Conservation (phyloP, 345 rosid genomes). For the Corchorus capsularis region DNA sequence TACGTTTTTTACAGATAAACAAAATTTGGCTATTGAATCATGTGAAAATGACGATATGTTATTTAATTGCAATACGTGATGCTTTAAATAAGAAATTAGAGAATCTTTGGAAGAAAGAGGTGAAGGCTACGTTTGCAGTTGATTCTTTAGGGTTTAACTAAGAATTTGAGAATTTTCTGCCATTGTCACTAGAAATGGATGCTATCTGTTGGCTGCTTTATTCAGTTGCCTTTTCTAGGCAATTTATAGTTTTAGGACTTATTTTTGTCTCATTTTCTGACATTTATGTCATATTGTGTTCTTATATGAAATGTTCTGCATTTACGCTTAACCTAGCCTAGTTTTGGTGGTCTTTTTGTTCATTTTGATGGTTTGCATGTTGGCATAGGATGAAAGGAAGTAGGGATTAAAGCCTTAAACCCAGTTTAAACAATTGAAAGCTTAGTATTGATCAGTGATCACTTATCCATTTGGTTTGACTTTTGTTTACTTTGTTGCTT, state of each 20-base stretch:
- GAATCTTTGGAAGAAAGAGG: not conserved
- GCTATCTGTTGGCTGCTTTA: not conserved
- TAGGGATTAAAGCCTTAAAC: not conserved
- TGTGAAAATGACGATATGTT: not conserved
- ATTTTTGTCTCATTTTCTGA: constrained; percentile 4
- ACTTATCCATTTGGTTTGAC: not conserved
- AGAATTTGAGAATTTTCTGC: not conserved
- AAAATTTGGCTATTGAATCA: not conserved
- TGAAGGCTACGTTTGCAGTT: not conserved
- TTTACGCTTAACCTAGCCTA: not conserved
- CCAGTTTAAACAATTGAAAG: not conserved
- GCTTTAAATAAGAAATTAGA: not conserved
- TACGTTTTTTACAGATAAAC: not conserved
- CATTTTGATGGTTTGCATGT: not conserved
- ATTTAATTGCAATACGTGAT: not conserved
- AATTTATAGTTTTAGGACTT: not conserved
- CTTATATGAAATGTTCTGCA: not conserved
- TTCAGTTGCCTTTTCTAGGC: not conserved
- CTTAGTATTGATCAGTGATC: not conserved
- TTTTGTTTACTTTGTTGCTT: not conserved
- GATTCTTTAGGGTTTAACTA: not conserved
- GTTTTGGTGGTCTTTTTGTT: not conserved
- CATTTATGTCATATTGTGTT: not conserved
- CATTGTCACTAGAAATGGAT: not conserved
- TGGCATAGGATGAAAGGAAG: constrained; percentile 1